These are phyloP conservation scores for Cystobasidium slooffiae DNA, from an alignment of 1,284 basidiomycete species.

Conservation along the genomic window DNA sequence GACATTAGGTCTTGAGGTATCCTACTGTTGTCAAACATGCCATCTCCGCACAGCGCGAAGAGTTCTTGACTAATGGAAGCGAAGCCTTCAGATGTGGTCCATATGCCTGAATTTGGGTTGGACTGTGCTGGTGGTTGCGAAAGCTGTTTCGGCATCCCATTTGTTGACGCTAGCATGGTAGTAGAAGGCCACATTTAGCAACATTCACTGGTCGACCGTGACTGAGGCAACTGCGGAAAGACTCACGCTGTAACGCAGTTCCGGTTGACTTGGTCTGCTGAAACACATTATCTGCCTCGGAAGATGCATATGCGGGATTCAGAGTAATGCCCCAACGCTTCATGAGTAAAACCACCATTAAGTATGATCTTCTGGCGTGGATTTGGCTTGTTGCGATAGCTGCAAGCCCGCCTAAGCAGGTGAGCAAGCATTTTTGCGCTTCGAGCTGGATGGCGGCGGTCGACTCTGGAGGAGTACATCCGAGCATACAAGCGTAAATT, in stretches of 20 bases:
- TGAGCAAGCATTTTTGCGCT: conserved; percentile 17
- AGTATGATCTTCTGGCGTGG: conserved; percentile 32
- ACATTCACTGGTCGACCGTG: no score
- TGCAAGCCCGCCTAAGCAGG: conserved; percentile 36
- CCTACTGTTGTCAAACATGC: conserved; percentile 8
- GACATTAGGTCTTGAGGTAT: not conserved
- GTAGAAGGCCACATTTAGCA: no score
- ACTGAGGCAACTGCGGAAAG: no score
- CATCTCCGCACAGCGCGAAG: conserved; percentile 25
- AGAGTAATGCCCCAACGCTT: conserved; percentile 35
- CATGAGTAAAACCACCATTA: conserved; percentile 37
- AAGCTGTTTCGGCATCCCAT: not conserved
- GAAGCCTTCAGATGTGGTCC: conserved; percentile 20
- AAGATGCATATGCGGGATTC: conserved; percentile 15
- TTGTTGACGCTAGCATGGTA: no score
- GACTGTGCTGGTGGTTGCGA: not conserved
- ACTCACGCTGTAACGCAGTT: not conserved
- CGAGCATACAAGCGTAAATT: conserved; percentile 34
- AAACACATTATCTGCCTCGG: conserved; percentile 23
- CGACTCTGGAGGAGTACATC: not conserved
- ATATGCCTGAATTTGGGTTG: conserved; percentile 1
- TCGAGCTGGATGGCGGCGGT: not conserved
- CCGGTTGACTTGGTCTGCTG: conserved; percentile 13
- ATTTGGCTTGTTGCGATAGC: conserved; percentile 37
- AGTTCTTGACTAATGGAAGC: conserved; percentile 22